Evolutionary conservation across 2,329 filamentous ascomycete genomes (phyloP), one percentile per base, ranked within the genome.

Genomic region (Penicillium oxalicum): DNA sequence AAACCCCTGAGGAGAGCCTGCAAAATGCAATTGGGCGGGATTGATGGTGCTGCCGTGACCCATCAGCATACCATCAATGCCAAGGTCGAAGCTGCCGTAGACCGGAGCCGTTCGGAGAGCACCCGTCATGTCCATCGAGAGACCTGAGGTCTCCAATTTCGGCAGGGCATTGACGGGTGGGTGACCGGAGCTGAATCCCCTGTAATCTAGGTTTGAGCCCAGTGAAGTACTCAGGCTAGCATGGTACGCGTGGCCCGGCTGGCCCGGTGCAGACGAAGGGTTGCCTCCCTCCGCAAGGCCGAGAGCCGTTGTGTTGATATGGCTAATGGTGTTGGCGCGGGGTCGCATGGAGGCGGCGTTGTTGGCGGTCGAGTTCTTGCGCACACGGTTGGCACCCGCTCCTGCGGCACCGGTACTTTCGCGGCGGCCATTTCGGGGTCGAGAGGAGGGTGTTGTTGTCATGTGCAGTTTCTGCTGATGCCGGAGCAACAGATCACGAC

Each of bases 401-500:
- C 84, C 50, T 4, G 58, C 82, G 52, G 86, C 81, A 47, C 86
- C 88, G 5, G 79, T 87, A 69, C 93, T 97, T 73, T 97, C 93
- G 56, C 93, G 82, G 57, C 91, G 86, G 60, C 72, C 76, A 60
- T 89, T 91, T 60, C 91, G 83, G 40, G 91, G 90, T 52, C 91
- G 83, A 40, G 90, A 86, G 5, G 90, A 90, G 5, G 93, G 87
- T 0, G 90, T 90, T 9, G 88, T 88, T 26, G 89, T 89, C 78
- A 95, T 89, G 68, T 98, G 93, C 41, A 98, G 80, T 77, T 98
- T 98, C 77, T 98, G 93, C 77, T 98, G 93, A 72, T 98, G 93
- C 51, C 93, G 83, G 57, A 98, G 76, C 47, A 98, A 79, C 58
- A 98, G 73, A 70, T 98, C 93, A 57, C 93, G 83, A 52, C 93